A percentile compares a stretch with the other conserved stretches of the same genome.
Evolutionary conservation across 2,329 filamentous ascomycete species (phyloP).

Genomic region (Coleophoma crateriformis): DNA sequence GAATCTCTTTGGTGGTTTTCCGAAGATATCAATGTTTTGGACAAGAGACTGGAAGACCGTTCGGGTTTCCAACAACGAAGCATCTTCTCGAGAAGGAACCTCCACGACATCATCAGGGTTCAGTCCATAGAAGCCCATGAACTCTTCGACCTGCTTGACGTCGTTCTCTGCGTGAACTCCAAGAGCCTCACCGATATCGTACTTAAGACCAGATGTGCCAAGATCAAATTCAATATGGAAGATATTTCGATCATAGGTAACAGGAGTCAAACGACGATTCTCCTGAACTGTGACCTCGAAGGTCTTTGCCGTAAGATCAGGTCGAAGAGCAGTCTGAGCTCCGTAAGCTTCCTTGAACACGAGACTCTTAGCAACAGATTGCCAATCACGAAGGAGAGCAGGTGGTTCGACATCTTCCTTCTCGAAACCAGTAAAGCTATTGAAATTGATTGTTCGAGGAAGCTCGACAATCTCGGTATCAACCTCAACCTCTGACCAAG

Average conservation of each 20-base stretch:
- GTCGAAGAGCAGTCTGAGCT: constrained; percentile 68
- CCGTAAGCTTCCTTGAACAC: constrained; percentile 92
- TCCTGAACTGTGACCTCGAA: constrained; percentile 87
- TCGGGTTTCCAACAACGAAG: constrained; percentile 70
- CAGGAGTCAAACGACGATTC: constrained; percentile 86
- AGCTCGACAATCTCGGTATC: constrained; percentile 49
- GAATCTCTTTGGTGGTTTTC: constrained; percentile 94
- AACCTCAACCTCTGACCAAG: constrained; percentile 69
- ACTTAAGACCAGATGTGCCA: constrained; percentile 82
- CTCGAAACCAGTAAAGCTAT: constrained; percentile 77
- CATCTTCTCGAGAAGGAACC: constrained; percentile 78
- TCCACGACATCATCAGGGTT: constrained; percentile 82
- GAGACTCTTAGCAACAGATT: constrained; percentile 78
- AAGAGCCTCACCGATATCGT: constrained; percentile 95
- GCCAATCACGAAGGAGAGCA: constrained; percentile 68
- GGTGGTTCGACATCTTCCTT: constrained; percentile 68
- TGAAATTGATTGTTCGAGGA: constrained; percentile 63
- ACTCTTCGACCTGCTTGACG: constrained; percentile 67
- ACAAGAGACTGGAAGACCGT: constrained; percentile 88
- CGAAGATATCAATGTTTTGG: constrained; percentile 95
- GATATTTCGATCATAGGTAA: constrained; percentile 93
- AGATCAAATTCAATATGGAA: constrained; percentile 99
- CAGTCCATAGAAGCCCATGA: constrained; percentile 87
- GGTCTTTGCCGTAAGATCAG: constrained; percentile 82
- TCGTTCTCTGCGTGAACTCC: constrained; percentile 97